These are phyloP conservation scores for Vitellaria paradoxa DNA, from an alignment of 179 eudicot genomes.

Conservation along the genomic window DNA sequence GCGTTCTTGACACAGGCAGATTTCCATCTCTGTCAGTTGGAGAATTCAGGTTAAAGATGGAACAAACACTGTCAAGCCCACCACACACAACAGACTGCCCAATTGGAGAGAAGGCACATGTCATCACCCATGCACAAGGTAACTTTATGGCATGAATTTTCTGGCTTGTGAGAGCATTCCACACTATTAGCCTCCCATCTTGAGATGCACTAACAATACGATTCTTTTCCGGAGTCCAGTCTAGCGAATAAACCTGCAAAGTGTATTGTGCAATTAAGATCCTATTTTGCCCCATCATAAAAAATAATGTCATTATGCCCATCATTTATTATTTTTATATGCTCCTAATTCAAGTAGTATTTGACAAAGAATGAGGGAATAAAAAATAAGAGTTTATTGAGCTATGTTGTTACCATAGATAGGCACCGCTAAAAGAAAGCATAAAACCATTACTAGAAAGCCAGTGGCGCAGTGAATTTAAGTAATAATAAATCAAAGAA, in stretches of 20 bases:
- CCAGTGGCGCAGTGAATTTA: too few species aligned
- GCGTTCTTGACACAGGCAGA: slow-evolving; percentile 74
- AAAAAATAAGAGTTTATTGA: too few species aligned
- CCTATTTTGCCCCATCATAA: background rate
- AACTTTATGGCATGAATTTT: slow-evolving; percentile 93
- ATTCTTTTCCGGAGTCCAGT: slow-evolving; percentile 88
- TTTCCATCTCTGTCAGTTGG: slow-evolving; percentile 74
- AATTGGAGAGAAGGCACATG: slow-evolving; percentile 91
- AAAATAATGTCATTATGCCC: background rate
- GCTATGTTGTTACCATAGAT: too few species aligned
- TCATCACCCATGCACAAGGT: slow-evolving; percentile 99
- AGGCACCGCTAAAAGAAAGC: too few species aligned
- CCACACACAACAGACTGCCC: slow-evolving; percentile 97
- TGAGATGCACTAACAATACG: slow-evolving; percentile 96
- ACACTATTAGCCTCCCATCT: slow-evolving; percentile 92
- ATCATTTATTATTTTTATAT: background rate
- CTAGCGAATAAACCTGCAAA: slow-evolving; percentile 81
- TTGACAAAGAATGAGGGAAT: too few species aligned
- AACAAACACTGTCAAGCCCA: slow-evolving; percentile 90
- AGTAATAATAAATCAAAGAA: too few species aligned
- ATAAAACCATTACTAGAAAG: too few species aligned
- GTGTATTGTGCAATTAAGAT: background rate
- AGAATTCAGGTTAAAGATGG: slow-evolving; percentile 83
- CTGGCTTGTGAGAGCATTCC: slow-evolving; percentile 98
- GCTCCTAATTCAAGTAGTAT: too few species aligned